Base-by-base conservation (phyloP, 495 filamentous ascomycete genomes). In the Xylaria curta region DNA sequence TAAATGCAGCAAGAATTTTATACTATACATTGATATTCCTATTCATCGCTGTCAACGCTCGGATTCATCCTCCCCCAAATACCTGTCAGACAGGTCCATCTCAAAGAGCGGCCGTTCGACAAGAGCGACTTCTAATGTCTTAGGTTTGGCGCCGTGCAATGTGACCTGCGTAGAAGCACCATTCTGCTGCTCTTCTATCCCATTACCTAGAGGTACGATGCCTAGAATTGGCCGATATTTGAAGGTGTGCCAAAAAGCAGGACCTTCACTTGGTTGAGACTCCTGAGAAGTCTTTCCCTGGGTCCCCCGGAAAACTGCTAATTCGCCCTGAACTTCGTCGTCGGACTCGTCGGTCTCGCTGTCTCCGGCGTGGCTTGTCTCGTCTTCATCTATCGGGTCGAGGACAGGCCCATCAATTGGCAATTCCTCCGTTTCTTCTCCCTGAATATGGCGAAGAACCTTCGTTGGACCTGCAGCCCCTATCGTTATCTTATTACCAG, bases 201-300 rank as follows among this genome's bases (percentile, higher is more conserved):
- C 79, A 26, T 73, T 74, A 21, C 84, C 83, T 31, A 99, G 81
- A 21, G 91, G 90, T 17, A 95, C 91, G 38, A 98, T 91, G 5
- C 95, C 96, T 74, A 99, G 81, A 71, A 99, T 94, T 10, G 94
- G 92, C 69, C 94, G 86, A 78, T 97, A 99, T 78, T 96, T 95
- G 81, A 92, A 93, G 10, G 94, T 95, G 73, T 87, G 88, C 94
- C 94, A 98, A 75, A 86, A 91, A 26, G 84, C 81, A 40, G 79
- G 61, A 40, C 60, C 71, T 76, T 78, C 53, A 21, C 38, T 66
- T n/a, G 72, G 44, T 72, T 73, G 61, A 64, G 72, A 59, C 75
- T 76, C 66, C 2, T 67, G 31, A 9, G 58, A 49, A 0, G 59
- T 38, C 46, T 77, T 78, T 40, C 69, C 72, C 31, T 80, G 74